phyloP scores from a whole-genome alignment of 192 early-diverging fungal species.

The Linnemannia hyalina region DNA sequence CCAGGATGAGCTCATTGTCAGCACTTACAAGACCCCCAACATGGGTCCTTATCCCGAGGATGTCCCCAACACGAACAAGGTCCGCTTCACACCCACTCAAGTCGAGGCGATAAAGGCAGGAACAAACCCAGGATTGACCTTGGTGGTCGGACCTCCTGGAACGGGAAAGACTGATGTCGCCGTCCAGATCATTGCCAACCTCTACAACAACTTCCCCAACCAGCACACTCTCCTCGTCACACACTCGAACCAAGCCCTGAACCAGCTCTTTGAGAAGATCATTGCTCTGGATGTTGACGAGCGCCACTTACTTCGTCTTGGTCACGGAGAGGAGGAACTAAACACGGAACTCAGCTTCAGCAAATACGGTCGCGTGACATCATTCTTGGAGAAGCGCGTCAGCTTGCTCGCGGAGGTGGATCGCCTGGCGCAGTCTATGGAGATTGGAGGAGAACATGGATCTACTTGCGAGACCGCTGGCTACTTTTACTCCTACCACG shows the following conservation, averaged over 20 bases:
- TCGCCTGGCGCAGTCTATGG: conserved; percentile 79
- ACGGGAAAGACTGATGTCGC: conserved; percentile 99
- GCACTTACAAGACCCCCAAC: conserved; percentile 72
- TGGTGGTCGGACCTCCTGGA: conserved; percentile 98
- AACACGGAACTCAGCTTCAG: conserved; percentile 86
- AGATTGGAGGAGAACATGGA: conserved; percentile 87
- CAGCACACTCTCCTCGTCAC: conserved; percentile 95
- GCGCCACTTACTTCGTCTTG: conserved; percentile 93
- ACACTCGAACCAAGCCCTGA: conserved; percentile 98
- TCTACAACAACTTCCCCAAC: conserved; percentile 92
- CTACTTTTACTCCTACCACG: conserved; percentile 88
- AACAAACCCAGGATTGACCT: conserved; percentile 85
- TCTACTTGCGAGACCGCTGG: conserved; percentile 94
- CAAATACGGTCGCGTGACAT: conserved; percentile 94
- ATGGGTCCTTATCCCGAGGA: conserved; percentile 85
- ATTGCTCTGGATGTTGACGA: conserved; percentile 91
- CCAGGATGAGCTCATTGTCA: conserved; percentile 69
- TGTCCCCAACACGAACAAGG: conserved; percentile 73
- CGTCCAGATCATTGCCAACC: conserved; percentile 94
- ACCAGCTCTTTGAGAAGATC: conserved; percentile 98
- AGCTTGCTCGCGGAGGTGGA: conserved; percentile 82
- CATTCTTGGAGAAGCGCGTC: conserved; percentile 88
- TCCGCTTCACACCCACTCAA: conserved; percentile 92
- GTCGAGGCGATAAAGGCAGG: conserved; percentile 91
- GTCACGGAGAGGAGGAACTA: conserved; percentile 94